Evolutionary conservation across 768 basidiomycete species (phyloP).

Genomic region (Lyophyllum atratum): DNA sequence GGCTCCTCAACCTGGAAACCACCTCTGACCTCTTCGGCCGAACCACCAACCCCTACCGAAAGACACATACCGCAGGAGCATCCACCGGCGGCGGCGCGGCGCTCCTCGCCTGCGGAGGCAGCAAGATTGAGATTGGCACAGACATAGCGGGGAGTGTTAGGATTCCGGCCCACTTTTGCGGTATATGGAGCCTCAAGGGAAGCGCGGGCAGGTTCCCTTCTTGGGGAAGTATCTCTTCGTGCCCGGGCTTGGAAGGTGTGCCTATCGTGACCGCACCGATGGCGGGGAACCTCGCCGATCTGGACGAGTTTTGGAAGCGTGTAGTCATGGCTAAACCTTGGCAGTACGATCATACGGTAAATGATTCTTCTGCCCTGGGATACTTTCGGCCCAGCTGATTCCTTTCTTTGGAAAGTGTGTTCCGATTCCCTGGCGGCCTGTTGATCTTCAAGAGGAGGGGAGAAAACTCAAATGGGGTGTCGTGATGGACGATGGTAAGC

Average conservation of each 20-base stretch:
- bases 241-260: conserved; percentile 60
- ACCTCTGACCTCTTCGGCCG: conserved; percentile 61
- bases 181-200: conserved; percentile 64
- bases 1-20: conserved; percentile 58
- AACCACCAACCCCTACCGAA: conserved; percentile 65
- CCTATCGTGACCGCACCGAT: conserved; percentile 59
- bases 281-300: conserved; percentile 60
- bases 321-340: conserved; percentile 64
- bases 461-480: conserved; percentile 62
- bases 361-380: conserved; percentile 8
- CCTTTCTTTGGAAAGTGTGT: conserved; percentile 37
- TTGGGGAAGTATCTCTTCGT: conserved; percentile 45
- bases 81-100: conserved; percentile 74
- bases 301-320: conserved; percentile 67
- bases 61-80: conserved; percentile 54
- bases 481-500: conserved; percentile 62
- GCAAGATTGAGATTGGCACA: conserved; percentile 69
- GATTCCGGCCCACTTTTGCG: conserved; percentile 74
- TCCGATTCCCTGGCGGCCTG: conserved; percentile 49
- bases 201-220: conserved; percentile 59
- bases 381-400: background rate
- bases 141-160: conserved; percentile 77
- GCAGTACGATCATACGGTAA: conserved; percentile 63
- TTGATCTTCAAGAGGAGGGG: conserved; percentile 47
- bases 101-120: conserved; percentile 64